Percentiles rank a stretch among this genome's conserved stretches.
Evolutionary conservation across 331 rosid species (phyloP).

Genomic region (Malus hybrid): DNA sequence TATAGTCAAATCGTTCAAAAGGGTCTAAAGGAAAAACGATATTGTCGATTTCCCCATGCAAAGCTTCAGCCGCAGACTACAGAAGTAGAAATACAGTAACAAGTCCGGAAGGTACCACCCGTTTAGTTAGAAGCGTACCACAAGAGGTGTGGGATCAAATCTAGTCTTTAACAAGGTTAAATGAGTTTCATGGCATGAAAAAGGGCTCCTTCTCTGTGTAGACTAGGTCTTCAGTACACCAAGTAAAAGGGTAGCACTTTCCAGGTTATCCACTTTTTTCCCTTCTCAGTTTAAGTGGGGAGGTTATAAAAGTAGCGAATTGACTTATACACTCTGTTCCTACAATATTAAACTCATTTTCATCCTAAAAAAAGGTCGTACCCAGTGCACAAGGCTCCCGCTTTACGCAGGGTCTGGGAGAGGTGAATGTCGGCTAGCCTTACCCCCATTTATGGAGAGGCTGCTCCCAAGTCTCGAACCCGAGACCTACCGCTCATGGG

Average conservation of each 20-base stretch:
- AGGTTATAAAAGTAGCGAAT: not conserved
- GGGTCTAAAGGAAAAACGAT: too few relatives aligned
- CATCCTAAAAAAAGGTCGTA: not conserved
- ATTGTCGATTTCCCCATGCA: too few relatives aligned
- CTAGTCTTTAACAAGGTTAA: too few relatives aligned
- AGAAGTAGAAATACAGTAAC: not conserved
- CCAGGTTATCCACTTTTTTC: not conserved
- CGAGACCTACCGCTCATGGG: too few relatives aligned
- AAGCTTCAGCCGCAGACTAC: not conserved
- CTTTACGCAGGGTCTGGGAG: too few relatives aligned
- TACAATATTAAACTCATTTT: conserved; percentile 2
- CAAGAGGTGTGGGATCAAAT: not conserved
- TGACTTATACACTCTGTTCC: not conserved
- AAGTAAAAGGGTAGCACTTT: not conserved
- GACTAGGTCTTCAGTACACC: not conserved
- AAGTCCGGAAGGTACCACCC: not conserved
- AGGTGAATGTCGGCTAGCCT: too few relatives aligned
- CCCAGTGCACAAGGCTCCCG: too few relatives aligned
- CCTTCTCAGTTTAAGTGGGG: not conserved
- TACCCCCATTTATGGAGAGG: too few relatives aligned
- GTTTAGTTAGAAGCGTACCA: not conserved
- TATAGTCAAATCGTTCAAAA: too few relatives aligned
- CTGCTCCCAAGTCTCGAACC: too few relatives aligned
- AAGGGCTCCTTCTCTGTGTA: too few relatives aligned
- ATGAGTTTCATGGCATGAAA: too few relatives aligned